These are phyloP conservation scores for Coniochaeta ligniaria DNA, from an alignment of 2,329 filamentous ascomycete species.

Conservation along the genomic window DNA sequence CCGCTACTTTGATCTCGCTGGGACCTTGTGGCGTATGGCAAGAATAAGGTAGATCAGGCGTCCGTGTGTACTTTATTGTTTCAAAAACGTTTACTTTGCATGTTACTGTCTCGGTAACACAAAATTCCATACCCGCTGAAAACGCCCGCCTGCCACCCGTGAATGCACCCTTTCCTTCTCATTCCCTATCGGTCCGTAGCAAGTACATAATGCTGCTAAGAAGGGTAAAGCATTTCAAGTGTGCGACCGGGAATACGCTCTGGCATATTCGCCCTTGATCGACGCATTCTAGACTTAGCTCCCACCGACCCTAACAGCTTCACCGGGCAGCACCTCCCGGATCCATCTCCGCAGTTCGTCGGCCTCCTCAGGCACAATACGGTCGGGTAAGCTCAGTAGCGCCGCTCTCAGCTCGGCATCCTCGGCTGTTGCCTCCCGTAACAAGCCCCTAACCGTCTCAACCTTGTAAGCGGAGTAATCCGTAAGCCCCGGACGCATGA, in stretches of 20 bases:
- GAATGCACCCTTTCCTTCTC: not conserved
- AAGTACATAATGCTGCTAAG: not conserved
- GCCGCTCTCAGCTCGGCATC: conserved; percentile 31
- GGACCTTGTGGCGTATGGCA: not conserved
- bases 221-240: not conserved
- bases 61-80: not conserved
- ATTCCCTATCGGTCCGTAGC: not conserved
- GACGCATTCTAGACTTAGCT: conserved; percentile 3
- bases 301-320: conserved; percentile 12
- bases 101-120: not conserved
- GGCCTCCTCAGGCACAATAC: conserved; percentile 44
- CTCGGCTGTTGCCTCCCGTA: conserved; percentile 30
- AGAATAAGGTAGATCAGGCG: not conserved
- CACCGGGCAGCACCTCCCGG: conserved; percentile 26
- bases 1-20: not conserved
- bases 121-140: not conserved
- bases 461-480: conserved; percentile 23
- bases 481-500: conserved; percentile 33
- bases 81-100: not conserved
- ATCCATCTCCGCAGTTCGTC: conserved; percentile 39
- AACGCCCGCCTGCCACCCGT: not conserved
- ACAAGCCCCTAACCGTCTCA: conserved; percentile 25
- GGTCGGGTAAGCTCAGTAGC: conserved; percentile 35
- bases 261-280: not conserved
- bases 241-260: not conserved